A percentile compares a stretch with the other conserved stretches of the same genome.
These are phyloP conservation scores for Neohortaea acidophila DNA, from an alignment of 495 filamentous ascomycete species.

Conservation along the genomic window DNA sequence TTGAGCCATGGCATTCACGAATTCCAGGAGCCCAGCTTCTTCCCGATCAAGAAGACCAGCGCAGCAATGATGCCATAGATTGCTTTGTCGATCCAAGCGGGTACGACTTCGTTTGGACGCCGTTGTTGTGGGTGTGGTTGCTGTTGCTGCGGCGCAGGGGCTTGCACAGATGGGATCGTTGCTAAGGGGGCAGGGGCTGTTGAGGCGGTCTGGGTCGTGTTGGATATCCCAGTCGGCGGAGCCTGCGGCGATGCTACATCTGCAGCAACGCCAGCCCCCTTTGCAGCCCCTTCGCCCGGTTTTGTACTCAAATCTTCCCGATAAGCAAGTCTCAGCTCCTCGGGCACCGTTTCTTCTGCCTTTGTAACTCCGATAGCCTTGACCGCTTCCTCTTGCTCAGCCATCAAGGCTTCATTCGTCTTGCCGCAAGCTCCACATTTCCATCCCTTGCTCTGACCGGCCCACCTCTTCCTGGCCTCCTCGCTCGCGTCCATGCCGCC, in stretches of 20 bases:
- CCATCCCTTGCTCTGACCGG: constrained; percentile 45
- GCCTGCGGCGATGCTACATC: constrained; percentile 27
- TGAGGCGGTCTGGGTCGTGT: neutral
- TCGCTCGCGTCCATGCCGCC: constrained; percentile 68
- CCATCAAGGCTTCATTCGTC: constrained; percentile 57
- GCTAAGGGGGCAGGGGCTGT: constrained; percentile 9
- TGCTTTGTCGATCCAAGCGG: constrained; percentile 44
- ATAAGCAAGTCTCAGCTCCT: constrained; percentile 35
- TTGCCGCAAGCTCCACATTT: constrained; percentile 48
- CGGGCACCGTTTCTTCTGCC: constrained; percentile 29
- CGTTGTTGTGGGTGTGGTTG: constrained; percentile 3
- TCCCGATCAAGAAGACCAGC: constrained; percentile 28
- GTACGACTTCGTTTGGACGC: constrained; percentile 31
- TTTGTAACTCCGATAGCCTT: constrained; percentile 23
- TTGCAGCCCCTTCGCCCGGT: constrained; percentile 31
- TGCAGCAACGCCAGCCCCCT: constrained; percentile 27
- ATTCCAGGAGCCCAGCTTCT: neutral
- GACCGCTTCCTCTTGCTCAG: constrained; percentile 28
- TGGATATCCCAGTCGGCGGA: neutral
- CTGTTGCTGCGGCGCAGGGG: neutral
- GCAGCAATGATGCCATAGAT: constrained; percentile 39
- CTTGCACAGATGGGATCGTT: neutral
- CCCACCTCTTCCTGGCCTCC: constrained; percentile 47
- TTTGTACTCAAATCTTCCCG: constrained; percentile 26
- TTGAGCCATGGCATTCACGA: no score